Percentiles rank a stretch among this genome's conserved stretches.
Evolutionary conservation across 169 alveolate genomes (phyloP).

Genomic region (Blepharisma undulans): DNA sequence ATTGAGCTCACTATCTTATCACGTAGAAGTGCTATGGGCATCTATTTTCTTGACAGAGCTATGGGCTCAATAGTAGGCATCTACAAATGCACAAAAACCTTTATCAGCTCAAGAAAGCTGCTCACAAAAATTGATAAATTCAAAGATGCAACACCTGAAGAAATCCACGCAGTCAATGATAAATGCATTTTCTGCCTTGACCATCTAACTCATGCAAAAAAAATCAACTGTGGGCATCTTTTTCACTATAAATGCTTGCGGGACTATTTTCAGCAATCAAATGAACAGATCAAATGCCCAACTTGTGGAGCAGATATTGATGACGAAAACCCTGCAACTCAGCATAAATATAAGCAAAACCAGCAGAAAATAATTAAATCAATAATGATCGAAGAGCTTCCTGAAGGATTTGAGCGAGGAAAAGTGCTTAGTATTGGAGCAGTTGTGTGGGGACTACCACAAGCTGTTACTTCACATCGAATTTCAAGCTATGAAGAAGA

Average conservation of each 20-base stretch:
- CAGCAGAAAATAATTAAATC: background rate
- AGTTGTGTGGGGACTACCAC: slow-evolving; percentile 39
- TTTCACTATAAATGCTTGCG: slow-evolving; percentile 34
- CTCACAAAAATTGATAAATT: slow-evolving; percentile 5
- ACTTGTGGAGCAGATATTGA: slow-evolving; percentile 30
- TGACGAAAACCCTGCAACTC: background rate
- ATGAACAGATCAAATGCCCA: slow-evolving; percentile 26
- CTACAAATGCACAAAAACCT: background rate
- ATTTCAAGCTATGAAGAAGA: background rate
- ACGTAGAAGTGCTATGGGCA: background rate
- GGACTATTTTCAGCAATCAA: background rate
- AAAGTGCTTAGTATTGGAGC: slow-evolving; percentile 27
- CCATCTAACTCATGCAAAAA: background rate
- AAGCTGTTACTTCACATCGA: background rate
- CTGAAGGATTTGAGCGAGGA: background rate
- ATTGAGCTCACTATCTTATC: slow-evolving; percentile 11
- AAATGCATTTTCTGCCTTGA: slow-evolving; percentile 38
- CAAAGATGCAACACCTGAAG: slow-evolving; percentile 32
- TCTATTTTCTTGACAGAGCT: slow-evolving; percentile 1
- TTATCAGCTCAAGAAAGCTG: slow-evolving; percentile 3
- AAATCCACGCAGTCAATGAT: slow-evolving; percentile 14
- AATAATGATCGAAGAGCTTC: slow-evolving; percentile 11
- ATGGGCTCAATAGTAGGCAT: background rate
- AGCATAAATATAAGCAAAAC: background rate
- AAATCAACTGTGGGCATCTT: slow-evolving; percentile 43